These are phyloP conservation scores for Obba rivulosa DNA, from an alignment of 768 basidiomycete species.

Conservation along the genomic window DNA sequence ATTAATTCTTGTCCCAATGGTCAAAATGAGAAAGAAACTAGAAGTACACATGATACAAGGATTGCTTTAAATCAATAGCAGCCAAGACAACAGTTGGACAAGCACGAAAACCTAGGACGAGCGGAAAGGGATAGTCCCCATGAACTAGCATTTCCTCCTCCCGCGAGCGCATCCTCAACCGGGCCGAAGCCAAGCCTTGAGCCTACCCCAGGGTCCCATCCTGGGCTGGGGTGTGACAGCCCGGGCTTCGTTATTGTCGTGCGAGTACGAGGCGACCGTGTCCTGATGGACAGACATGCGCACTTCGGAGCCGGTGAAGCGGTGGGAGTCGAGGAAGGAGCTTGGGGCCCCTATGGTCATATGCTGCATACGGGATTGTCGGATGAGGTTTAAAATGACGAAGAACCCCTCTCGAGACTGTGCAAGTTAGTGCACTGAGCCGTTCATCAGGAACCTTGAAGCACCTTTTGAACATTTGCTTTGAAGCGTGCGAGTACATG, in stretches of 20 bases:
- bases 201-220: constrained; percentile 31
- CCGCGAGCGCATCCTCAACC: too few relatives aligned
- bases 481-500: constrained; percentile 84
- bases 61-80: too few relatives aligned
- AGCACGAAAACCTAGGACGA: too few relatives aligned
- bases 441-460: constrained; percentile 19
- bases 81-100: too few relatives aligned
- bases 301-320: constrained; percentile 4
- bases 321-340: constrained; percentile 24
- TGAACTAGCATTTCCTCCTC: too few relatives aligned
- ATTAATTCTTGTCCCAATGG: too few relatives aligned
- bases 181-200: constrained; percentile 37
- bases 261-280: neutral
- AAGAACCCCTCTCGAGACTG: constrained; percentile 88
- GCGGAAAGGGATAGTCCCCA: too few relatives aligned
- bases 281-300: neutral
- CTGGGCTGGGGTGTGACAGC: neutral
- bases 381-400: constrained; percentile 70
- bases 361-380: constrained; percentile 66
- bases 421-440: constrained; percentile 6
- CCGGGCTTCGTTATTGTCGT: constrained; percentile 2
- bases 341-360: constrained; percentile 38
- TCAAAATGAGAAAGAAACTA: too few relatives aligned
- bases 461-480: constrained; percentile 77
- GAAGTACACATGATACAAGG: too few relatives aligned